These are phyloP conservation scores for Naganishia cerealis DNA, from an alignment of 1,284 basidiomycete species.

Conservation along the genomic window DNA sequence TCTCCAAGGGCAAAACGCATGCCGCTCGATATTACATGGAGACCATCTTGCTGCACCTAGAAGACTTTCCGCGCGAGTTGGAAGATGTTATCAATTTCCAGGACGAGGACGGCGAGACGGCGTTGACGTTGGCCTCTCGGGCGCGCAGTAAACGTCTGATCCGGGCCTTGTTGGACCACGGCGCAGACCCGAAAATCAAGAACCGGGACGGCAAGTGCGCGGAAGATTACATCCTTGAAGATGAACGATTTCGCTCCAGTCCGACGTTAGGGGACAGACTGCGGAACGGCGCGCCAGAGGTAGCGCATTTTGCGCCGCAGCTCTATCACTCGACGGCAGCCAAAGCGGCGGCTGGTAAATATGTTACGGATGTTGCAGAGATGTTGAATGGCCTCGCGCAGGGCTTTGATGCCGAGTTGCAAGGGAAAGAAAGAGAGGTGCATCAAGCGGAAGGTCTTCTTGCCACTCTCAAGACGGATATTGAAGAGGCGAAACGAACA, in stretches of 20 bases:
- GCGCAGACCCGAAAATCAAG: constrained; percentile 91
- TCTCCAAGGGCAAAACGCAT: constrained; percentile 95
- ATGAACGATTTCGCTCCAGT: constrained; percentile 92
- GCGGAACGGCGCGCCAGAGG: constrained; percentile 26
- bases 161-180: constrained; percentile 92
- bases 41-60: constrained; percentile 80
- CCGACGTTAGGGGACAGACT: constrained; percentile 59
- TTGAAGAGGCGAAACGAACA: constrained; percentile 78
- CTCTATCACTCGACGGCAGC: constrained; percentile 85
- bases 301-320: constrained; percentile 56
- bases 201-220: constrained; percentile 96
- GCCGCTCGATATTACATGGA: constrained; percentile 99
- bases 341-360: constrained; percentile 80
- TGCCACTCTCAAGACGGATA: constrained; percentile 85
- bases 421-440: constrained; percentile 87
- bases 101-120: constrained; percentile 98
- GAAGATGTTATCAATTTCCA: constrained; percentile 99
- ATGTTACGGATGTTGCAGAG: constrained; percentile 77
- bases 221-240: constrained; percentile 98
- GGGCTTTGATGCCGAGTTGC: constrained; percentile 90
- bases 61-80: constrained; percentile 94
- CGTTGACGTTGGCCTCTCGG: constrained; percentile 92
- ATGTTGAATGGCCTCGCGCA: constrained; percentile 86
- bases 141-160: constrained; percentile 96
- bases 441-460: constrained; percentile 85